Conservation (phyloP, 2,329 filamentous ascomycete species). For the Cordyceps fumosorosea region DNA sequence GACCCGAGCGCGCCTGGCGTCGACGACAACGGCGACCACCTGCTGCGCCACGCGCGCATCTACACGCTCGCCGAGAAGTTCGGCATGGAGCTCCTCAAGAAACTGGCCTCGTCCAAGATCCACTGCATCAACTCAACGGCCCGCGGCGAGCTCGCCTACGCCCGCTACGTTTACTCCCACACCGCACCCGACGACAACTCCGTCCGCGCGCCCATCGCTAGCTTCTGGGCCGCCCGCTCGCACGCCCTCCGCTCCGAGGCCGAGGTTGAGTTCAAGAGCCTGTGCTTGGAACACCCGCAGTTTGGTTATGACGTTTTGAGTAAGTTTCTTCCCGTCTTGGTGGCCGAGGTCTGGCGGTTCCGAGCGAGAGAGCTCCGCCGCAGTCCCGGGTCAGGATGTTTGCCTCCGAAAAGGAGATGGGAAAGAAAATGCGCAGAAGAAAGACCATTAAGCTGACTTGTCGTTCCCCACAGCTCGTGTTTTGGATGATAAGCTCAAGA, state of each 20-base stretch:
- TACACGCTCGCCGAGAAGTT: slow-evolving; percentile 85
- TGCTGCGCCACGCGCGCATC: slow-evolving; percentile 81
- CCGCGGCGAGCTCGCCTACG: slow-evolving; percentile 85
- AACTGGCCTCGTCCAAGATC: slow-evolving; percentile 80
- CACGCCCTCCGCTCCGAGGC: slow-evolving; percentile 81
- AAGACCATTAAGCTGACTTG: slow-evolving; percentile 18
- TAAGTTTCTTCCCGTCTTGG: slow-evolving; percentile 32
- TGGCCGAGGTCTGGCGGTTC: neutral
- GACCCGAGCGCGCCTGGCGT: slow-evolving; percentile 59
- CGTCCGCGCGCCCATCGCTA: slow-evolving; percentile 78
- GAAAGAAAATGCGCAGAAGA: neutral
- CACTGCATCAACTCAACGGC: slow-evolving; percentile 85
- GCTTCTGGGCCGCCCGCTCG: slow-evolving; percentile 78
- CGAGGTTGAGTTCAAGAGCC: slow-evolving; percentile 72
- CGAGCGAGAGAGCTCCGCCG: neutral
- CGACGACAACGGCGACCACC: slow-evolving; percentile 73
- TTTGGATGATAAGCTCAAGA: slow-evolving; percentile 60
- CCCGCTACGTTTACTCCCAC: slow-evolving; percentile 80
- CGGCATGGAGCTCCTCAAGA: slow-evolving; percentile 60
- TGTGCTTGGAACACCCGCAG: slow-evolving; percentile 85
- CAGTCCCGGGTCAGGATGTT: too few species aligned
- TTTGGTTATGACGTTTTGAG: slow-evolving; percentile 91
- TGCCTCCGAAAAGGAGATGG: too few species aligned
- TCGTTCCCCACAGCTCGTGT: slow-evolving; percentile 45
- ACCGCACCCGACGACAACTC: slow-evolving; percentile 61